Evolutionary conservation across 2,329 filamentous ascomycete genomes (phyloP).

Genomic region (Plenodomus lindquistii): DNA sequence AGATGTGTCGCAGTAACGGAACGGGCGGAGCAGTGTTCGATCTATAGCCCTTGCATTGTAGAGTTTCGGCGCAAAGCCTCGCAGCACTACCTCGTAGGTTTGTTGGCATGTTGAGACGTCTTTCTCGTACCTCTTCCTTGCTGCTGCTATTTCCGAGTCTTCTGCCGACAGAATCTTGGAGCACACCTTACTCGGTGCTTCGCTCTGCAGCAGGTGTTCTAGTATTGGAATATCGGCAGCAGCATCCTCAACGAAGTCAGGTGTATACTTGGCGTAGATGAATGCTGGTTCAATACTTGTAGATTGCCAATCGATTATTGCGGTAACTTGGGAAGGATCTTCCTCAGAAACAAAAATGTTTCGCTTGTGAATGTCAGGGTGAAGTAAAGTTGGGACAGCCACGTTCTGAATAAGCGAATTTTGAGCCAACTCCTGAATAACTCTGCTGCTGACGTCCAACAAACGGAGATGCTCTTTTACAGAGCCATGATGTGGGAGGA

Average conservation of each 20-base stretch:
- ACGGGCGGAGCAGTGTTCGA: slow-evolving; percentile 43
- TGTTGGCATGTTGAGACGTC: slow-evolving; percentile 30
- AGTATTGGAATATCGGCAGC: slow-evolving; percentile 7
- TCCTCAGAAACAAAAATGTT: slow-evolving; percentile 49
- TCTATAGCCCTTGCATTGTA: slow-evolving; percentile 39
- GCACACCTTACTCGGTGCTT: neutral
- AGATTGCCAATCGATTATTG: slow-evolving; percentile 50
- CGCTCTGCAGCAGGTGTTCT: slow-evolving; percentile 3
- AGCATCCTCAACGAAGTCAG: slow-evolving; percentile 46
- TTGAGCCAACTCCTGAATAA: slow-evolving; percentile 33
- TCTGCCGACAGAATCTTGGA: too few relatives aligned
- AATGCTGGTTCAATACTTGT: slow-evolving; percentile 46
- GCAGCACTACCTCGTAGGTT: slow-evolving; percentile 38
- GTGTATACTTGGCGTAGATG: slow-evolving; percentile 42
- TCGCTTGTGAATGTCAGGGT: slow-evolving; percentile 47
- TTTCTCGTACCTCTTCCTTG: slow-evolving; percentile 1
- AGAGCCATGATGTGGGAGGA: slow-evolving; percentile 37
- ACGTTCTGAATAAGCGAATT: slow-evolving; percentile 30
- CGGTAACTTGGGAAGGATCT: slow-evolving; percentile 43
- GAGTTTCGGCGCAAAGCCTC: slow-evolving; percentile 38
- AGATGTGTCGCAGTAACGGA: slow-evolving; percentile 46
- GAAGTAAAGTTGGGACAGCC: slow-evolving; percentile 38
- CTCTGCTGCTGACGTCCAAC: slow-evolving; percentile 28
- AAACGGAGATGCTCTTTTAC: slow-evolving; percentile 38
- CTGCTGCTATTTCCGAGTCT: slow-evolving; percentile 9